Base-by-base conservation (phyloP, 768 basidiomycete genomes). In the Lyophyllum atratum region DNA sequence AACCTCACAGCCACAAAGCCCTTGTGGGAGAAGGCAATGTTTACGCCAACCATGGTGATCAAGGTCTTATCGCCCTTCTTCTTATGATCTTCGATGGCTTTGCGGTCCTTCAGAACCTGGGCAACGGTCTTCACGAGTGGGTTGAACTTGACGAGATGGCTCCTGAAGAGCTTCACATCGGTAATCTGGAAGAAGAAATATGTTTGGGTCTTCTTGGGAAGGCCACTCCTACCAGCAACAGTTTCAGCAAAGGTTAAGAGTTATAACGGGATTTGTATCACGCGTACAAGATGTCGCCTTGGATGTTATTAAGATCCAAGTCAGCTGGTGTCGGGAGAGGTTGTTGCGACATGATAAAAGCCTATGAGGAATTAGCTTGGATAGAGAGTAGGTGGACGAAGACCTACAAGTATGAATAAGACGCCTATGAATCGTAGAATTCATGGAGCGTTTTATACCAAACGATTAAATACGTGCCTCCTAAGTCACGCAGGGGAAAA, bases 161-260 rank as follows among this genome's bases (percentile, higher is more conserved):
- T 61, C 60, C 76, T 76, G 72, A 86, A 86, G 26, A 64, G 63
- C 4, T 61, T 59, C 50, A 67, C 73, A 62, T 86, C 58, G 48
- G 68, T 67, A 62, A 86, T 78, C 52, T 76, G 67, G 75, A 84
- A 85, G 70, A 86, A 82, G 55, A 77, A 70, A 63, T 79, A 83
- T 9, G 70, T 67, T 58, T 85, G 76, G 6, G 73, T 75, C 69
- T 78, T 80, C 76, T 86, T 86, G 7, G 78, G 80, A 39, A 85
- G 75, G 17, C 84, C 84, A 37, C 75, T 73, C 61, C 83, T 84
- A 54, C 21, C 42, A 54, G 28, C 21, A 45, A 42, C 21, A 49
- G 29, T 43, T 12, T 33, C 2, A 42, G 14, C 2, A 39, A 33
- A 11, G 28, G 14, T 14, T 12, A 8, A 45, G 4, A 15, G 31